A percentile compares a stretch with the other conserved stretches of the same genome.
phyloP scores from a whole-genome alignment of 805 yeast genomes.

The Vanderwaltozyma yarrowii region DNA sequence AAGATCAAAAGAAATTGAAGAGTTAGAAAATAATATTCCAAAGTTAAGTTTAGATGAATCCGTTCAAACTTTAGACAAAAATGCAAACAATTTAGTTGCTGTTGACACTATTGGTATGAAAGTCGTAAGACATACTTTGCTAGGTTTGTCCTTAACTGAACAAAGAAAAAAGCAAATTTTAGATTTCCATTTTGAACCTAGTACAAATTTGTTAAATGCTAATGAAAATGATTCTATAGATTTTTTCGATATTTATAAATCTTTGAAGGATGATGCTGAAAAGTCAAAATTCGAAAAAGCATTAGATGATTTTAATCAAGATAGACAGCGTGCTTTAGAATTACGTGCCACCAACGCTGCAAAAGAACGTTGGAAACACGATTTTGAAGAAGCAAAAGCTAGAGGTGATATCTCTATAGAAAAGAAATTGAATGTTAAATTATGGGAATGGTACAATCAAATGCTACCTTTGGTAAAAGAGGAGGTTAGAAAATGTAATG shows the following conservation, averaged over 20 bases:
- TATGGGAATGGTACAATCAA: conserved; percentile 78
- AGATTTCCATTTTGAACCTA: conserved; percentile 30
- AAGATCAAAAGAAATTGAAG: neutral
- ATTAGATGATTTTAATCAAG: conserved; percentile 59
- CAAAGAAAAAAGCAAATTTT: conserved; percentile 22
- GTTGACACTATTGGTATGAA: conserved; percentile 73
- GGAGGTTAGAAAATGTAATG: conserved; percentile 50
- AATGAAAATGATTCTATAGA: conserved; percentile 32
- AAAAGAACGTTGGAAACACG: conserved; percentile 78
- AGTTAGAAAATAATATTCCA: neutral
- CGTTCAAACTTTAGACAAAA: conserved; percentile 42
- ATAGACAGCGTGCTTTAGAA: conserved; percentile 71
- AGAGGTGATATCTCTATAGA: conserved; percentile 49
- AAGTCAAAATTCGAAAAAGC: conserved; percentile 50
- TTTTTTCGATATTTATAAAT: conserved; percentile 56
- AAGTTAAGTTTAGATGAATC: conserved; percentile 15
- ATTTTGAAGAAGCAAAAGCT: conserved; percentile 53
- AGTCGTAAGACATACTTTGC: conserved; percentile 63
- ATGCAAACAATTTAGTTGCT: conserved; percentile 43
- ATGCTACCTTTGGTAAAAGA: conserved; percentile 60
- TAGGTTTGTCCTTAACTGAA: conserved; percentile 35
- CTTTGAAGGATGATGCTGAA: conserved; percentile 38
- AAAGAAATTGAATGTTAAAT: conserved; percentile 55
- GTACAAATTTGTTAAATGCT: conserved; percentile 26
- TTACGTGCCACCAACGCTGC: conserved; percentile 73